These are phyloP conservation scores for Pholiota adiposa DNA, from an alignment of 1,284 basidiomycete species.

Conservation along the genomic window DNA sequence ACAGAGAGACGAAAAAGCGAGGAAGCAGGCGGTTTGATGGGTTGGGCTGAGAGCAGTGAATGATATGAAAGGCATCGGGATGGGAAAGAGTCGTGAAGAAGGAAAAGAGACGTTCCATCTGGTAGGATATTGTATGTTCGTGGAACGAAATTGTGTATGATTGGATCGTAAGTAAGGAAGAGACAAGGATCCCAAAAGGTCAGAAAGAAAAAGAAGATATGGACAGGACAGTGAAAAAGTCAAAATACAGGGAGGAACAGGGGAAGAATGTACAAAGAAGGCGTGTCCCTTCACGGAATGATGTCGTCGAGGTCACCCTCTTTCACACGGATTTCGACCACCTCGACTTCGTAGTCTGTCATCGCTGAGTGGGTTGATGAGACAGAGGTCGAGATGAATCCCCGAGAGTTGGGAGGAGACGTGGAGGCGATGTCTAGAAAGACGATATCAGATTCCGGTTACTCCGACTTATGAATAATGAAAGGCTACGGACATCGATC, in stretches of 20 bases:
- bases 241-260: neutral
- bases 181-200: neutral
- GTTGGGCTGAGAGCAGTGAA: neutral
- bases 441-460: neutral
- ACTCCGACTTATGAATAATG: slow-evolving; percentile 11
- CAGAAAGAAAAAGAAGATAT: neutral
- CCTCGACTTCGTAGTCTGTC: slow-evolving; percentile 78
- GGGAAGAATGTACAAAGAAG: neutral
- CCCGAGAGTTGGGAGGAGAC: slow-evolving; percentile 69
- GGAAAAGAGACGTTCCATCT: neutral
- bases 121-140: neutral
- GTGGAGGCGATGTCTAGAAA: slow-evolving; percentile 76
- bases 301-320: slow-evolving; percentile 77
- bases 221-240: neutral
- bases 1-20: neutral
- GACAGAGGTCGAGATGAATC: slow-evolving; percentile 69
- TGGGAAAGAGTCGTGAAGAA: neutral
- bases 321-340: slow-evolving; percentile 80
- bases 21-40: neutral
- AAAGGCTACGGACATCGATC: slow-evolving; percentile 71
- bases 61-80: neutral
- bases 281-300: slow-evolving; percentile 55
- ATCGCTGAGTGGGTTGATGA: slow-evolving; percentile 68
- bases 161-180: neutral
- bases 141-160: neutral